A percentile compares a stretch with the other conserved stretches of the same genome.
Conservation (phyloP, 179 eudicot species). For the Carnegiea gigantea region DNA sequence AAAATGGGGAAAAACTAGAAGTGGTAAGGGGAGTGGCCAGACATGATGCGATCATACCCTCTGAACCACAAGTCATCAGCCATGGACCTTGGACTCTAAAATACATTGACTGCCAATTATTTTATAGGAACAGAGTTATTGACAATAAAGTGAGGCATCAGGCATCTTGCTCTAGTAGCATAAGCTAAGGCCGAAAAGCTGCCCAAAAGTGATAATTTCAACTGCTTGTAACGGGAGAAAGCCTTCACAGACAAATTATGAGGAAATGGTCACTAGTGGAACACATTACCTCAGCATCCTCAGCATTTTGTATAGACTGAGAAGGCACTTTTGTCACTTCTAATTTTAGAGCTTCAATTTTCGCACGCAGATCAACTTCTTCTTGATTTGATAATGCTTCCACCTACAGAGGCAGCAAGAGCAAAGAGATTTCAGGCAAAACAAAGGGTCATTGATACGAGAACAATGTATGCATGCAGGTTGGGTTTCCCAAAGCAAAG, state of each 20-base stretch:
- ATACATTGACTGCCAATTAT: no score
- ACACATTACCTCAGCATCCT: slow-evolving; percentile 35
- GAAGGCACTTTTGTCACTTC: slow-evolving; percentile 85
- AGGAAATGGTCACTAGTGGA: neutral
- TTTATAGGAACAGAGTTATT: neutral
- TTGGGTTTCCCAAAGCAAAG: neutral
- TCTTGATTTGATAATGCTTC: slow-evolving; percentile 64
- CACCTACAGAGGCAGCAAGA: slow-evolving; percentile 35
- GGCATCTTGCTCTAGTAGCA: neutral
- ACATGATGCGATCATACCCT: no score
- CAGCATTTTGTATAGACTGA: slow-evolving; percentile 45
- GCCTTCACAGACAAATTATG: neutral
- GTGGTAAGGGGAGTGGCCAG: no score
- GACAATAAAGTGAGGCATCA: neutral
- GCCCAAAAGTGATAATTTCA: no score
- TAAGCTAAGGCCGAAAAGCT: no score
- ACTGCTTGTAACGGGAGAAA: no score
- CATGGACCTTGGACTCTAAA: neutral
- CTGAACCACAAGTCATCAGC: no score
- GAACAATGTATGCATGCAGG: neutral
- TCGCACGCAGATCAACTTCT: slow-evolving; percentile 69
- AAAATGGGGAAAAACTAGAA: no score
- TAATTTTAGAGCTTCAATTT: slow-evolving; percentile 67
- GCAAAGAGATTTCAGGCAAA: neutral
- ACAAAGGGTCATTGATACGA: neutral